phyloP scores from a whole-genome alignment of 2,329 filamentous ascomycete species.

The Aspergillus pseudoterreus region DNA sequence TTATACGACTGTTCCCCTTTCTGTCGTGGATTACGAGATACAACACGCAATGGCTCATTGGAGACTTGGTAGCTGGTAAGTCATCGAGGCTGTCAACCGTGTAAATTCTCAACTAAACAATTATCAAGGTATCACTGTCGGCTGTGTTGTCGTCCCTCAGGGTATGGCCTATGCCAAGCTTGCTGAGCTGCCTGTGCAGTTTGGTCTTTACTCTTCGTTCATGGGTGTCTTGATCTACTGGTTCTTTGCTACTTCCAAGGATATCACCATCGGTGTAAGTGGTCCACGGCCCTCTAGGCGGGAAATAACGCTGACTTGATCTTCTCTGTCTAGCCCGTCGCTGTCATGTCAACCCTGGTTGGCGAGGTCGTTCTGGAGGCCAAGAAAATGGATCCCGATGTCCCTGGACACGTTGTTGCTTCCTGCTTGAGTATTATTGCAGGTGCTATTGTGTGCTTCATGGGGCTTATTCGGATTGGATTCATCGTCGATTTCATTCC shows the following conservation, averaged over 20 bases:
- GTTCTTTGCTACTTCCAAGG: conserved; percentile 97
- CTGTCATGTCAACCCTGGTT: conserved; percentile 88
- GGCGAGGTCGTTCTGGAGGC: conserved; percentile 74
- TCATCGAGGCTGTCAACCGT: not conserved
- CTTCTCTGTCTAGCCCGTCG: conserved; percentile 66
- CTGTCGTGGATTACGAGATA: conserved; percentile 83
- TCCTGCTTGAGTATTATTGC: conserved; percentile 73
- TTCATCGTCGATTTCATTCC: conserved; percentile 95
- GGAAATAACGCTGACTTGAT: not conserved
- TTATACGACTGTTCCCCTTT: conserved; percentile 78
- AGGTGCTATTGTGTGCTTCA: conserved; percentile 70
- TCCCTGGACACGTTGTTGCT: conserved; percentile 65
- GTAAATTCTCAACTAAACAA: conserved; percentile 3
- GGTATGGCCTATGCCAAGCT: conserved; percentile 92
- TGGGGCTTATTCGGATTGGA: conserved; percentile 76
- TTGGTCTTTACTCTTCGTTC: conserved; percentile 90
- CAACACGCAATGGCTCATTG: conserved; percentile 82
- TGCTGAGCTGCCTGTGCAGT: conserved; percentile 75
- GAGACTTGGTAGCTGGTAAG: conserved; percentile 83
- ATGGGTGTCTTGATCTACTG: conserved; percentile 94
- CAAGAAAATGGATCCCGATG: conserved; percentile 49
- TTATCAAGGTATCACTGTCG: conserved; percentile 61
- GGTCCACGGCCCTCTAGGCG: not conserved
- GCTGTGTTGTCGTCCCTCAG: conserved; percentile 85
- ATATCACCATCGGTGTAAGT: conserved; percentile 91